A percentile compares a stretch with the other conserved stretches of the same genome.
These are phyloP conservation scores for Aeschynomene evenia DNA, from an alignment of 306 rosid genomes.

Conservation along the genomic window DNA sequence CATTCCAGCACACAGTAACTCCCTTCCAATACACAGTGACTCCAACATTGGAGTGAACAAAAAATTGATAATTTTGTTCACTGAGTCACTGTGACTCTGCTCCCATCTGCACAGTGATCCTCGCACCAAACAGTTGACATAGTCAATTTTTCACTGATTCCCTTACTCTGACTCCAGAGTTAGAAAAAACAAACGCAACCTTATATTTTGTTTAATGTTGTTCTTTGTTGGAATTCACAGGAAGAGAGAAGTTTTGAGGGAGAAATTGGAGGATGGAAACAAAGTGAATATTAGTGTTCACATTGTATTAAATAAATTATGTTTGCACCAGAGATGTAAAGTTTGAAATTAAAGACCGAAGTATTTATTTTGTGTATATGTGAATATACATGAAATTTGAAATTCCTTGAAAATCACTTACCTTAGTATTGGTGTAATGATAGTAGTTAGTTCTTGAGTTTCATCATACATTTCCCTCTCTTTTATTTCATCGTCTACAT, in stretches of 20 bases:
- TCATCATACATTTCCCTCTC: slow-evolving; percentile 9
- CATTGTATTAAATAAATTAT: background rate
- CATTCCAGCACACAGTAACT: too few relatives aligned
- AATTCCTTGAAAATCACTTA: slow-evolving; percentile 21
- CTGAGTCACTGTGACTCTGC: too few relatives aligned
- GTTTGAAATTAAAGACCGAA: slow-evolving; percentile 11
- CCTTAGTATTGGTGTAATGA: background rate
- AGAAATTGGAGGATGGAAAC: slow-evolving; percentile 73
- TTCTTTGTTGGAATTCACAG: slow-evolving; percentile 43
- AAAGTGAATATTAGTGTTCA: slow-evolving; percentile 35
- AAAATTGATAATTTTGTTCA: too few relatives aligned
- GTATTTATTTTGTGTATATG: background rate
- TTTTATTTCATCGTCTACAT: too few relatives aligned
- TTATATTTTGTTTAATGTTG: slow-evolving; percentile 28
- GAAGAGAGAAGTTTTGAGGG: slow-evolving; percentile 32
- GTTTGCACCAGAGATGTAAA: slow-evolving; percentile 24
- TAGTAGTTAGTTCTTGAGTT: slow-evolving; percentile 19
- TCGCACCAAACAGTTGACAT: too few relatives aligned
- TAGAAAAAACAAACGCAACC: too few relatives aligned
- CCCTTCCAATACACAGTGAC: too few relatives aligned
- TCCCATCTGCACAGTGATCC: too few relatives aligned
- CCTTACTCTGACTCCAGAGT: too few relatives aligned
- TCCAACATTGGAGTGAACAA: too few relatives aligned
- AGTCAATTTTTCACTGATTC: too few relatives aligned
- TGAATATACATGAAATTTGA: slow-evolving; percentile 19